Conservation (phyloP, 129 eudicot species). For the Tagetes patula region DNA sequence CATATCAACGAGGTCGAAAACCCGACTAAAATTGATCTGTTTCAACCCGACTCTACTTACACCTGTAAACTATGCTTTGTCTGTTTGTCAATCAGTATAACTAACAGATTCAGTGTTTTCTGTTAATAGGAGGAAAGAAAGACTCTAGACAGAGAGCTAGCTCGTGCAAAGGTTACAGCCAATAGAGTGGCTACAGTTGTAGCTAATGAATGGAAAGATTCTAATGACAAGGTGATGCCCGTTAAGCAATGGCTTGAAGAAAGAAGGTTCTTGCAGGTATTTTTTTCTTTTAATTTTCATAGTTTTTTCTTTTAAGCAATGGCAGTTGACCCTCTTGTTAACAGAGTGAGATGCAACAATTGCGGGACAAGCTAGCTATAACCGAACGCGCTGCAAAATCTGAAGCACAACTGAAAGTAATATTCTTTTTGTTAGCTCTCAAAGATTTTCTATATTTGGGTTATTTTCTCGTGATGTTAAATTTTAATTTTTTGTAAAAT, state of each 20-base stretch:
- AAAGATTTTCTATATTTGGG: background rate
- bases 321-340: conserved; percentile 27
- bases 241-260: conserved; percentile 97
- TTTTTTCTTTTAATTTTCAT: background rate
- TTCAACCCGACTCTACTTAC: background rate
- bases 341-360: conserved; percentile 93
- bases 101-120: conserved; percentile 11
- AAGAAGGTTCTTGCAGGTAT: conserved; percentile 88
- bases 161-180: conserved; percentile 94
- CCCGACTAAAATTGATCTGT: background rate
- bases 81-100: background rate
- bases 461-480: background rate
- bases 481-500: conserved; percentile 1
- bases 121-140: conserved; percentile 75
- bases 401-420: conserved; percentile 83
- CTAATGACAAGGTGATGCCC: conserved; percentile 97
- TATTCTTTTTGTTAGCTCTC: background rate
- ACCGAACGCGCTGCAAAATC: conserved; percentile 86
- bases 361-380: conserved; percentile 77
- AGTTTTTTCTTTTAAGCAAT: too few relatives aligned
- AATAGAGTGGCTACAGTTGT: conserved; percentile 95
- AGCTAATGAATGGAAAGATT: conserved; percentile 95
- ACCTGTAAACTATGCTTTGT: conserved; percentile 8
- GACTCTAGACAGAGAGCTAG: conserved; percentile 86
- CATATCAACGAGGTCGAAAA: background rate